Evolutionary conservation across 179 eudicot species (phyloP), one percentile per base, ranked within the genome.

Genomic region (Beta lomatogona): DNA sequence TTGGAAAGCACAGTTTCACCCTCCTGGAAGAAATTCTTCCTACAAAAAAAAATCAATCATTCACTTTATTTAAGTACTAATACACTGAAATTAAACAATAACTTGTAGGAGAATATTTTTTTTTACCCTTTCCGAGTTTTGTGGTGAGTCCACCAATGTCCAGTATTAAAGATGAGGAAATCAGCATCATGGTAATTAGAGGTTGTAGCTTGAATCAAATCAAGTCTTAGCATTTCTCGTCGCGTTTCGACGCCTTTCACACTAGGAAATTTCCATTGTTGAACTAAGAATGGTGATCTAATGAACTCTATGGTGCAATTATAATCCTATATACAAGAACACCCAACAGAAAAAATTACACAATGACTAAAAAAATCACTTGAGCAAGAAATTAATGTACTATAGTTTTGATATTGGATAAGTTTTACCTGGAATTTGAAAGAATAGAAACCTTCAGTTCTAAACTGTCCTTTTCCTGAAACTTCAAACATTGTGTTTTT

Each of bases 121-220:
- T 4, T 4, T 12, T 80, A 88, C 94, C 91, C 94, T 68, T 82
- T 81, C 59, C 80, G 81, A 63, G 88, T 89, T 63, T 92, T 91
- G 45, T 83, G 85, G 79, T 85, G 92, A 81, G 88, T 91, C 96
- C 96, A 91, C 93, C 96, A 92, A 73, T 92, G 92, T 4, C 90
- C 93, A n/a, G 93, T 91, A 82, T 92, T 92, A 83, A 89, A 91
- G 79, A 92, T 83, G 78, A 91, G 88, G 58, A 89, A 84, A 81
- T 92, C 93, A 64, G 93, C 93, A 52, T 89, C 80, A 57, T 79
- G 80, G 73, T 91, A 91, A 83, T 83, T 83, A 3, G 71, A 63
- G 14, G 78, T 53, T 10, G 89, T 81, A 55, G 81, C 82, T 16
- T 87, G 89, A 19, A 91, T 85, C 88, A 85, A 73, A 84, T 91